Base-by-base conservation (phyloP, 805 yeast genomes). In the Myxozyma neotropica region DNA sequence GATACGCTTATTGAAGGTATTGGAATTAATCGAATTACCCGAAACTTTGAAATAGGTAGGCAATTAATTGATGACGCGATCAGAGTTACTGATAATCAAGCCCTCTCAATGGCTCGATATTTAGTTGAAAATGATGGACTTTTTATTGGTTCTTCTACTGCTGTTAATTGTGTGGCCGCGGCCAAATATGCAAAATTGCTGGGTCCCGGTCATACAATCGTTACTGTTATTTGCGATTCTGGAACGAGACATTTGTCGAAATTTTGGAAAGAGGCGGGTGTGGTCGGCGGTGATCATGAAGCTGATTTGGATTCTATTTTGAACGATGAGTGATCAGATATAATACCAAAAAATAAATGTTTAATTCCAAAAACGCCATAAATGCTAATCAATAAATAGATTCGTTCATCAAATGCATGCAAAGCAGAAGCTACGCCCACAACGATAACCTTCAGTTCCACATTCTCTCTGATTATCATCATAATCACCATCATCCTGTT, bases 1-100 rank as follows among this genome's bases (percentile, higher is more conserved):
- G 99, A 93, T 72, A 94, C 98, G 0, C 70, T 92, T 1, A 86
- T 93, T 2, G 99, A 93, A 73, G 99, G 99, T 0, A 87, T 93
- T 29, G 99, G 99, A 0, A 75, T 93, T 58, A 94, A 90, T 68
- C 78, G 99, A 64, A 76, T 94, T 26, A 93, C 99, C 0, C 81
- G 82, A 69, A 93, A 93, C 72, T 89, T 93, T 72, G 74, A 78
- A 47, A 81, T 80, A 51, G 98, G 90, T 1, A 90, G 88, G 67
- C 70, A 73, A 1, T 80, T 72, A 58, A 84, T 93, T 13, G 96
- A 90, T 70, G 92, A 85, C 63, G 86, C 97, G 0, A 78, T 89
- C 19, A 77, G 91, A 58, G 96, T 93, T 1, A 73, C 83, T 1
- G 99, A 93, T 69, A 80, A 75, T 0, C 88, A 92, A 72, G 95